Conservation (phyloP, 1,284 basidiomycete genomes). For the Porogramme epimiltina region DNA sequence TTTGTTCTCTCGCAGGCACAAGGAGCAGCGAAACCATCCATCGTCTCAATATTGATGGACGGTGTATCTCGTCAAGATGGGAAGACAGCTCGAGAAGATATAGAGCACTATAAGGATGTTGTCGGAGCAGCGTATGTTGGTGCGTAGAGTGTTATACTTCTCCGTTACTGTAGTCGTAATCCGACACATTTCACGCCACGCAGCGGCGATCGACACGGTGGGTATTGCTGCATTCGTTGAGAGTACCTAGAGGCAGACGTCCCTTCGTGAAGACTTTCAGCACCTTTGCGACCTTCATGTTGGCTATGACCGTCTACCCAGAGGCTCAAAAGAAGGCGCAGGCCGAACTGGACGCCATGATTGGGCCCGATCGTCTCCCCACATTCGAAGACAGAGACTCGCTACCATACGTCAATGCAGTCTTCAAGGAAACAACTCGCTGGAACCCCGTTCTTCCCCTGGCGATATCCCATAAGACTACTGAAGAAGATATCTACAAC, state of each 20-base stretch:
- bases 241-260: no score
- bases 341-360: conserved; percentile 13
- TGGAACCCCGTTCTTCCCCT: conserved; percentile 5
- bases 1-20: not conserved
- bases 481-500: conserved; percentile 14
- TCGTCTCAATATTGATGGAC: conserved; percentile 5
- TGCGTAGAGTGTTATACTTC: not conserved
- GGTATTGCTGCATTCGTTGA: no score
- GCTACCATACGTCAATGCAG: conserved; percentile 14
- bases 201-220: conserved; percentile 1
- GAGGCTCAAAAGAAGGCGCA: conserved; percentile 18
- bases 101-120: conserved; percentile 8
- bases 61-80: not conserved
- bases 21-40: not conserved
- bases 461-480: conserved; percentile 8
- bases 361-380: conserved; percentile 10
- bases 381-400: conserved; percentile 10
- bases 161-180: no score
- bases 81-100: conserved; percentile 1
- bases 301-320: conserved; percentile 26
- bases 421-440: conserved; percentile 11
- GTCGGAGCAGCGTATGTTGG: conserved; percentile 8
- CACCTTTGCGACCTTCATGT: conserved; percentile 24
- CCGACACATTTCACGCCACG: no score
- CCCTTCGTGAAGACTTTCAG: conserved; percentile 31